Percentiles rank a stretch among this genome's conserved stretches.
phyloP scores from a whole-genome alignment of 2,329 filamentous ascomycete species.

The Monosporascus sp. region DNA sequence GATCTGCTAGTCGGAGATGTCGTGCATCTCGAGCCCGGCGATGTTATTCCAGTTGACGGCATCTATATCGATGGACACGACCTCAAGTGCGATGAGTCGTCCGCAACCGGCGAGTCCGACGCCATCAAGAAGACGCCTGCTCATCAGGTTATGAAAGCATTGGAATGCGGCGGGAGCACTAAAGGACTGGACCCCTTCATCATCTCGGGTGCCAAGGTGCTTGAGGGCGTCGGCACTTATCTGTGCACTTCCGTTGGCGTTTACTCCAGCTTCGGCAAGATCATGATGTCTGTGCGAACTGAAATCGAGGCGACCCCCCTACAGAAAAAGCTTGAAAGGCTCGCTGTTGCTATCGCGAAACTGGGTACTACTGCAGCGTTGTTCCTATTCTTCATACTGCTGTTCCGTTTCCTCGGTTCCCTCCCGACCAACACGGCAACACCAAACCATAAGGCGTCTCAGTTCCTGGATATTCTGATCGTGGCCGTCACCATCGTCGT shows the following conservation, averaged over 20 bases:
- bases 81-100: constrained; percentile 65
- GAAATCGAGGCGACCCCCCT: constrained; percentile 48
- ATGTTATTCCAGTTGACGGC: constrained; percentile 62
- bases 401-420: constrained; percentile 69
- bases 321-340: constrained; percentile 45
- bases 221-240: constrained; percentile 49
- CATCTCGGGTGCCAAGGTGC: constrained; percentile 50
- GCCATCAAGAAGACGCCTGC: constrained; percentile 59
- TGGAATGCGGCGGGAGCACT: constrained; percentile 45
- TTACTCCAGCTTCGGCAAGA: constrained; percentile 49
- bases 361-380: constrained; percentile 61
- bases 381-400: constrained; percentile 70
- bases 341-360: constrained; percentile 47
- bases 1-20: constrained; percentile 63
- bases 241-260: constrained; percentile 50
- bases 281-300: constrained; percentile 49
- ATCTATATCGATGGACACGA: constrained; percentile 59
- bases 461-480: constrained; percentile 58
- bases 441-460: constrained; percentile 54
- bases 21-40: constrained; percentile 61
- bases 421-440: constrained; percentile 44
- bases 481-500: constrained; percentile 62
- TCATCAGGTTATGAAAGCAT: constrained; percentile 50
- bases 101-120: constrained; percentile 65
- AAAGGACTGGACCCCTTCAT: constrained; percentile 58